Evolutionary conservation across 148 eudicot genomes (phyloP).

Genomic region (Bassia scoparia): DNA sequence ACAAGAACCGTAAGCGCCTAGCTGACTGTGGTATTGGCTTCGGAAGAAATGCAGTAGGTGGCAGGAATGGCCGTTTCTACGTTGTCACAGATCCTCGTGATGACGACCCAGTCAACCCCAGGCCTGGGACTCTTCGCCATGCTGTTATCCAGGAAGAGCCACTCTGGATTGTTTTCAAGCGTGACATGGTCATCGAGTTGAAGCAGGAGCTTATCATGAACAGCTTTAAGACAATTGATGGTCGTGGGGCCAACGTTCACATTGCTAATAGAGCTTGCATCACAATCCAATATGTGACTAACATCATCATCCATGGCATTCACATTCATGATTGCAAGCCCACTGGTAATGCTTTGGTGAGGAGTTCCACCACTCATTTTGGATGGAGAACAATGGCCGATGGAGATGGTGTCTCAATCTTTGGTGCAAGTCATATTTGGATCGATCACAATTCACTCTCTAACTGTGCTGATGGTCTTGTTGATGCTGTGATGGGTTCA

Average conservation of each 20-base stretch:
- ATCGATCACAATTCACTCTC: constrained; percentile 83
- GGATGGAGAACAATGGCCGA: constrained; percentile 97
- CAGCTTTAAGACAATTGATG: constrained; percentile 89
- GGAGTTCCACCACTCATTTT: constrained; percentile 65
- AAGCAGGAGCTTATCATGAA: constrained; percentile 91
- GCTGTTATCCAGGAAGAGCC: constrained; percentile 80
- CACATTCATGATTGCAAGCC: constrained; percentile 81
- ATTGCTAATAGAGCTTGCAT: constrained; percentile 81
- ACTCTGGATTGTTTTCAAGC: constrained; percentile 75
- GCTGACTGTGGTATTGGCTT: constrained; percentile 86
- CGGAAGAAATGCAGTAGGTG: constrained; percentile 83
- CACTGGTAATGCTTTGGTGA: constrained; percentile 88
- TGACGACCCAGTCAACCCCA: constrained; percentile 73
- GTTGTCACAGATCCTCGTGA: constrained; percentile 70
- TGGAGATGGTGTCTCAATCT: constrained; percentile 75
- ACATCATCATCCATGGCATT: constrained; percentile 78
- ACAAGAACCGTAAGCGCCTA: constrained; percentile 61
- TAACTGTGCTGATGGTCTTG: constrained; percentile 80
- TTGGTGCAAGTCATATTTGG: constrained; percentile 88
- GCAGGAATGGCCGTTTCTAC: constrained; percentile 69
- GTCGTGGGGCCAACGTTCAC: constrained; percentile 72
- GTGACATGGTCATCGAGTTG: constrained; percentile 73
- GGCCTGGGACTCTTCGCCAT: constrained; percentile 79
- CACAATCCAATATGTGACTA: constrained; percentile 70
- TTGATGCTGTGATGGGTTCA: constrained; percentile 92